phyloP scores from a whole-genome alignment of 2,329 filamentous ascomycete genomes.

The Huntiella decipiens region DNA sequence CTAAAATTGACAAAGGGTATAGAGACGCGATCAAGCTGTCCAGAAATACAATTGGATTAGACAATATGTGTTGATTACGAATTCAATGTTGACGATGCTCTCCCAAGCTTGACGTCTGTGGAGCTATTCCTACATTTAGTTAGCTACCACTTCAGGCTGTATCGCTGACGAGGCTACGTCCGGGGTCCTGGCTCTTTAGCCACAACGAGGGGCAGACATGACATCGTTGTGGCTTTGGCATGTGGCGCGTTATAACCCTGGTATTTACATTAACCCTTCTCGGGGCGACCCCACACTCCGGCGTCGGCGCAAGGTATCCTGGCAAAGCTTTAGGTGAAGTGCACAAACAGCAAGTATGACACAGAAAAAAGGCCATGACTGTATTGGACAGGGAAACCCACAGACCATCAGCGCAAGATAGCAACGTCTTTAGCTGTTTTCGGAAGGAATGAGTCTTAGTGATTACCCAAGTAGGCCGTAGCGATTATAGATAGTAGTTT shows the following conservation, averaged over 20 bases:
- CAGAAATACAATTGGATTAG: too few relatives aligned
- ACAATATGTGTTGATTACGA: too few relatives aligned
- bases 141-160: too few relatives aligned
- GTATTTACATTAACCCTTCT: too few relatives aligned
- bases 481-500: too few relatives aligned
- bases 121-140: too few relatives aligned
- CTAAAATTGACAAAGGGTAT: too few relatives aligned
- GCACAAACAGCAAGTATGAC: neutral
- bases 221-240: constrained; percentile 5
- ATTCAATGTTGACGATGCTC: too few relatives aligned
- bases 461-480: too few relatives aligned
- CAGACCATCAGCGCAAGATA: constrained; percentile 2
- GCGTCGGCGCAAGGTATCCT: constrained; percentile 1
- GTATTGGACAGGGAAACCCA: constrained; percentile 1
- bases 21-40: too few relatives aligned
- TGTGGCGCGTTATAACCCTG: neutral
- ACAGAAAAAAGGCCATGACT: neutral
- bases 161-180: constrained; percentile 10
- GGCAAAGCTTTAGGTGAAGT: neutral
- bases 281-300: constrained; percentile 2
- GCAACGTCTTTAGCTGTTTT: constrained; percentile 8
- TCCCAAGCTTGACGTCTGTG: too few relatives aligned
- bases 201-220: constrained; percentile 4
- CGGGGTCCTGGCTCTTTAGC: neutral
- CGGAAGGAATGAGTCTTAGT: neutral